Conservation (phyloP, 306 rosid species). For the Quercus berberidifolia region DNA sequence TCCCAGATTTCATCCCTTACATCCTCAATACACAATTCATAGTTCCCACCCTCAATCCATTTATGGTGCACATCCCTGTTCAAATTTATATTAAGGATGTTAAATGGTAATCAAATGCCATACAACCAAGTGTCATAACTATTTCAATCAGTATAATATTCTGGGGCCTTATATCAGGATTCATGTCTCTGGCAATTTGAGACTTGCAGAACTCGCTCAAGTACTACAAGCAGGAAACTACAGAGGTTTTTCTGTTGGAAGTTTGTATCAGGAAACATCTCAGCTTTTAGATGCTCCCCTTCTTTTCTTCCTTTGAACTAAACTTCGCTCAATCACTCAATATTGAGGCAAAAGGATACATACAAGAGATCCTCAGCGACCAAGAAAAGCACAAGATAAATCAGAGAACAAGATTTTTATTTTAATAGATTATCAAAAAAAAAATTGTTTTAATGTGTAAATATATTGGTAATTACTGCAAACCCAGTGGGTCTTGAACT, state of each 20-base stretch:
- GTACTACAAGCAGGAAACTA: constrained; percentile 75
- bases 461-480: no score
- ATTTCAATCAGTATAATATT: neutral
- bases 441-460: no score
- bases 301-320: constrained; percentile 70
- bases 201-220: constrained; percentile 67
- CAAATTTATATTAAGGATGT: neutral
- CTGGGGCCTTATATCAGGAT: neutral
- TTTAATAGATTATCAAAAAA: no score
- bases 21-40: constrained; percentile 93
- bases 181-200: constrained; percentile 60
- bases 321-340: constrained; percentile 11
- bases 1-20: constrained; percentile 98
- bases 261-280: constrained; percentile 84
- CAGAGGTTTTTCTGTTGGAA: constrained; percentile 65
- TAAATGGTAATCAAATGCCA: neutral
- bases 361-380: neutral
- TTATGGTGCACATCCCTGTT: constrained; percentile 97
- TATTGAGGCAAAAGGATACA: neutral
- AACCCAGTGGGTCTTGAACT: no score
- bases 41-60: constrained; percentile 99
- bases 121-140: neutral
- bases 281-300: constrained; percentile 77
- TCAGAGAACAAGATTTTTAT: neutral
- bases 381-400: constrained; percentile 1